A percentile compares a stretch with the other conserved stretches of the same genome.
Conservation (phyloP, 805 yeast genomes). For the Henningerozyma blattae region DNA sequence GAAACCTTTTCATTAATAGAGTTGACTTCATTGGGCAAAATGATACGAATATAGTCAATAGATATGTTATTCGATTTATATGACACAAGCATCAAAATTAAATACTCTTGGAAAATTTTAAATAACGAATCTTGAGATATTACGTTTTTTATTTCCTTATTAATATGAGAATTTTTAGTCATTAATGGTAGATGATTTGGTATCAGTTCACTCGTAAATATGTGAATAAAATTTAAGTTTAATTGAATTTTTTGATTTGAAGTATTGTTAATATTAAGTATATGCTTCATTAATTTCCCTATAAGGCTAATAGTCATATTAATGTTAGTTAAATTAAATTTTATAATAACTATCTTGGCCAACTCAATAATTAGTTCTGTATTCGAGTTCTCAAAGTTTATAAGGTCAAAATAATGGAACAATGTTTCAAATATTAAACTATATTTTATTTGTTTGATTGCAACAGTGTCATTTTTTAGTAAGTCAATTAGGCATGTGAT, state of each 20-base stretch:
- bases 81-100: slow-evolving; percentile 5
- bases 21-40: no score
- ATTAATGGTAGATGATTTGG: slow-evolving; percentile 13
- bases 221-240: slow-evolving; percentile 35
- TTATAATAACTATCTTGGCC: slow-evolving; percentile 33
- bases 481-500: slow-evolving; percentile 14
- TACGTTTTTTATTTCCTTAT: background rate
- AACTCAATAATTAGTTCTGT: slow-evolving; percentile 30
- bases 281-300: slow-evolving; percentile 27
- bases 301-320: slow-evolving; percentile 28
- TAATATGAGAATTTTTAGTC: slow-evolving; percentile 8
- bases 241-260: slow-evolving; percentile 31
- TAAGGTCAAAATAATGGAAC: no score
- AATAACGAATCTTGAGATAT: background rate
- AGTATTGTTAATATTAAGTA: slow-evolving; percentile 28
- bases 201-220: slow-evolving; percentile 33
- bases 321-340: slow-evolving; percentile 31
- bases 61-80: slow-evolving; percentile 7
- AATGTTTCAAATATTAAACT: slow-evolving; percentile 10
- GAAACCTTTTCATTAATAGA: no score
- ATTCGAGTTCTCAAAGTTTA: slow-evolving; percentile 21
- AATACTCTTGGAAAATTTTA: slow-evolving; percentile 7
- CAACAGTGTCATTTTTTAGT: slow-evolving; percentile 15
- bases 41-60: no score
- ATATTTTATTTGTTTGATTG: slow-evolving; percentile 12